Base-by-base conservation (phyloP, 345 rosid genomes). In the Sapria himalayana region DNA sequence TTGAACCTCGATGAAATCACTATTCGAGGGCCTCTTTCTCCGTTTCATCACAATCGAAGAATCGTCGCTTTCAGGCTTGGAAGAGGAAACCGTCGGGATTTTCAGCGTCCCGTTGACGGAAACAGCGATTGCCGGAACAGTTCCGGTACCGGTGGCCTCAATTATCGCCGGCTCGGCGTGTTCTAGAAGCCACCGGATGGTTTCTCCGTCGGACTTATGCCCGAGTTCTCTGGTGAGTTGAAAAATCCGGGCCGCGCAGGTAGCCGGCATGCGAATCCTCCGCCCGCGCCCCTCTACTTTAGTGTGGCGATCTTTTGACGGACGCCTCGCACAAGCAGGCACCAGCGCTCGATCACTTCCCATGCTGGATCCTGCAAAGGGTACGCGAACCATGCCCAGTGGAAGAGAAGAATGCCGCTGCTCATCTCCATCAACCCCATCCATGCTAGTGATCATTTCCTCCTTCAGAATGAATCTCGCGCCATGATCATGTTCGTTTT, bases 201-300 rank as follows among this genome's bases (percentile, higher is more conserved):
- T 74, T 43, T 81, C 94, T 1, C 92, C 92, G 15, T 78, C 94
- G 25, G 81, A 72, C 56, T 69, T 78, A 51, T 72, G 82, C 7
- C 80, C 76, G 1, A 82, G 67, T 45, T 82, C 84, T 21, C 76
- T 63, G 9, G 89, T 81, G 33, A 77, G 54, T n/a, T 81, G 93
- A 46, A 80, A 81, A 34, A 78, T 51, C 71, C 92, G 70, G n/a
- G 82, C 78, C 19, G 85, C 85, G 41, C 82, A 81, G 3, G 73
- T 43, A 22, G 78, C 73, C 0, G 92, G 85, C 50, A 82, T 68
- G 40, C 85, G 73, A 40, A 78, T 54, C 57, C 92, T 64, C 33
- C 85, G 69, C 25, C 94, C 94, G 3, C 85, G 82, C 23, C 94
- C 94, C 43, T 81, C 92, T 4, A 81, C 94, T 53, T 81, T 81